Evolutionary conservation across 2,329 filamentous ascomycete species (phyloP), one percentile per base, ranked within the genome.

Genomic region (Scedosporium apiospermum): DNA sequence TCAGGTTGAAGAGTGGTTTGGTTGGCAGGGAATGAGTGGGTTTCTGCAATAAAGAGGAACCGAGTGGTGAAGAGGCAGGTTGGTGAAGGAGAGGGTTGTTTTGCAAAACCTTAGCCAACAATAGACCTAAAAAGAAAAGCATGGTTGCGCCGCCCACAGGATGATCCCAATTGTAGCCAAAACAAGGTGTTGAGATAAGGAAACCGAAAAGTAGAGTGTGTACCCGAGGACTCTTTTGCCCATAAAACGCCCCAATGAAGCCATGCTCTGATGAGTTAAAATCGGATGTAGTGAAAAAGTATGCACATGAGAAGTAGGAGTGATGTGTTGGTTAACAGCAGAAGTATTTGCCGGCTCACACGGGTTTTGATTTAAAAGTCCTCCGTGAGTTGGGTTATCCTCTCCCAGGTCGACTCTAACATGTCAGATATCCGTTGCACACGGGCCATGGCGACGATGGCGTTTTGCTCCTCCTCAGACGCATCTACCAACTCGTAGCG

Each of bases 401-500:
- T 60, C 51, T 64, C 60, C 64, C 64, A 62, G 57, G 59, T 60
- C 16, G 59, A 57, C 26, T 65, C 64, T 27, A 66, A 49, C 23
- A 63, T 61, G 27, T 64, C 76, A 26, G 77, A 76, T 63, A 85
- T 77, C 65, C 77, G 77, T 69, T 81, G 77, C 58, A 84, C 77
- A 30, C 80, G 77, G 58, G 76, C 78, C 72, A 82, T 76, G 46
- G 80, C 77, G 21, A 79, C 66, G 7, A 71, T 71, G 30, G 79
- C 77, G 27, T 72, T 68, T 7, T 71, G 71, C 60, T 81, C 80
- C 61, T 82, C 80, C 64, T 82, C 76, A 1, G 78, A 77, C 27
- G 77, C 78, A 62, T 89, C 82, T 34, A 89, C 76, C n/a, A 92
- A 80, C 66, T 89, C 83, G 68, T 83, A 85, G 58, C 83, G 80